Evolutionary conservation across 345 rosid species (phyloP).

Genomic region (Dovyalis caffra): DNA sequence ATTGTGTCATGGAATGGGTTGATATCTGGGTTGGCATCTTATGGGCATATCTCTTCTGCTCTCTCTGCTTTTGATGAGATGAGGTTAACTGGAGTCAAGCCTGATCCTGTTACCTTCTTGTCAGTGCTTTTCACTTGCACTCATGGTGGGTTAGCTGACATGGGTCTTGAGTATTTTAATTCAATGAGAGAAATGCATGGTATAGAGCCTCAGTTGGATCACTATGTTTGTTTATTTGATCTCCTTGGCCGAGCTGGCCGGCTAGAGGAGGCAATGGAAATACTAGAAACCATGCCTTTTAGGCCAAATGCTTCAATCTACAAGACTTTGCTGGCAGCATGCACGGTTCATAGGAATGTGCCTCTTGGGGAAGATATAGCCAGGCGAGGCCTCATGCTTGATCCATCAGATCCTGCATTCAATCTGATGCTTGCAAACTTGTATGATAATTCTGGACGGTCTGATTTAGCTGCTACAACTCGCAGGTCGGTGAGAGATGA

Average conservation of each 20-base stretch:
- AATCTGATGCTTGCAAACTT: conserved; percentile 47
- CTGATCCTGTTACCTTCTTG: conserved; percentile 54
- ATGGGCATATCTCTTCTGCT: conserved; percentile 47
- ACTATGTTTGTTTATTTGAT: conserved; percentile 49
- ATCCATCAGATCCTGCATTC: conserved; percentile 54
- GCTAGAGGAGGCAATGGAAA: conserved; percentile 52
- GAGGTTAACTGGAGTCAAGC: conserved; percentile 53
- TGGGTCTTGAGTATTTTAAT: conserved; percentile 52
- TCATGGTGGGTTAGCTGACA: conserved; percentile 46
- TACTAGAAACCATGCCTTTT: conserved; percentile 48
- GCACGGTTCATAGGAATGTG: conserved; percentile 44
- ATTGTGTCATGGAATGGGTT: conserved; percentile 67
- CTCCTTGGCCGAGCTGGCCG: conserved; percentile 56
- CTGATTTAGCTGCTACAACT: conserved; percentile 45
- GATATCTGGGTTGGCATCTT: conserved; percentile 57
- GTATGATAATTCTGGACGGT: conserved; percentile 43
- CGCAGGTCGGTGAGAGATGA: conserved; percentile 33
- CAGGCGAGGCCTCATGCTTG: conserved; percentile 49
- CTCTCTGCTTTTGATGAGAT: conserved; percentile 66
- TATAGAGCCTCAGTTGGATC: conserved; percentile 49
- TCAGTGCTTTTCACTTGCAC: conserved; percentile 54
- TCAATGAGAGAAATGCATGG: conserved; percentile 40
- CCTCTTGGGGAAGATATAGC: conserved; percentile 69
- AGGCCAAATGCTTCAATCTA: conserved; percentile 46
- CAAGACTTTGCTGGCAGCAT: conserved; percentile 54